A percentile compares a stretch with the other conserved stretches of the same genome.
Conservation (phyloP, 2,329 filamentous ascomycete species). For the Cladosporium colombiae region DNA sequence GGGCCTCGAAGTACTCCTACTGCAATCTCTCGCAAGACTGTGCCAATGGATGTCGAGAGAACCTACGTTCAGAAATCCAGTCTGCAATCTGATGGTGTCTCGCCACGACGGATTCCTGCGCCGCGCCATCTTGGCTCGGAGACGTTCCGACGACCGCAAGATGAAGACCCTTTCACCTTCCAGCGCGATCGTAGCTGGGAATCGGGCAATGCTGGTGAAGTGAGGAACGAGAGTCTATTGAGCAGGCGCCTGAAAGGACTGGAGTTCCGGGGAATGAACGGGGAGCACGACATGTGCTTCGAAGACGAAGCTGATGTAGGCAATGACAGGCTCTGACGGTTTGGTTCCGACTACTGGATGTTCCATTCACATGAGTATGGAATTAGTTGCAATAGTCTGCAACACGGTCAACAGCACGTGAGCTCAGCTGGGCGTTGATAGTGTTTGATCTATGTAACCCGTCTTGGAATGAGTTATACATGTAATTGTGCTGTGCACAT, state of each 20-base stretch:
- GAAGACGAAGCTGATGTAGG: background rate
- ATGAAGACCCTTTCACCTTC: slow-evolving; percentile 31
- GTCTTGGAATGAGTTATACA: background rate
- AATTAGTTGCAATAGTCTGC: background rate
- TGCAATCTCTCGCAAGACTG: background rate
- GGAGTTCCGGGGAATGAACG: slow-evolving; percentile 34
- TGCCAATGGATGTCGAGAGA: slow-evolving; percentile 20
- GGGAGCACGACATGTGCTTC: background rate
- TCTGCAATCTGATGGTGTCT: slow-evolving; percentile 30
- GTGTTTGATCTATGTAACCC: background rate
- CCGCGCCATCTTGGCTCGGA: slow-evolving; percentile 25
- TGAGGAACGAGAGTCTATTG: slow-evolving; percentile 61
- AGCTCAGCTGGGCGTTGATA: background rate
- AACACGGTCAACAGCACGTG: background rate
- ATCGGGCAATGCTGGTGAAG: slow-evolving; percentile 32
- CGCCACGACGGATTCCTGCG: slow-evolving; percentile 27
- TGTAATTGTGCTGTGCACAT: background rate
- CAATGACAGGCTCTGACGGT: background rate
- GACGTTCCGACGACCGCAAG: slow-evolving; percentile 20
- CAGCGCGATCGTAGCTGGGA: slow-evolving; percentile 52
- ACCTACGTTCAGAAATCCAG: slow-evolving; percentile 28
- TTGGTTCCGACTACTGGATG: background rate
- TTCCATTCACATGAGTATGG: background rate
- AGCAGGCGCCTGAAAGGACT: slow-evolving; percentile 67
- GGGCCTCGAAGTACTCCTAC: background rate